phyloP scores from a whole-genome alignment of 1,139 yeast genomes.

The Pichia sp. region DNA sequence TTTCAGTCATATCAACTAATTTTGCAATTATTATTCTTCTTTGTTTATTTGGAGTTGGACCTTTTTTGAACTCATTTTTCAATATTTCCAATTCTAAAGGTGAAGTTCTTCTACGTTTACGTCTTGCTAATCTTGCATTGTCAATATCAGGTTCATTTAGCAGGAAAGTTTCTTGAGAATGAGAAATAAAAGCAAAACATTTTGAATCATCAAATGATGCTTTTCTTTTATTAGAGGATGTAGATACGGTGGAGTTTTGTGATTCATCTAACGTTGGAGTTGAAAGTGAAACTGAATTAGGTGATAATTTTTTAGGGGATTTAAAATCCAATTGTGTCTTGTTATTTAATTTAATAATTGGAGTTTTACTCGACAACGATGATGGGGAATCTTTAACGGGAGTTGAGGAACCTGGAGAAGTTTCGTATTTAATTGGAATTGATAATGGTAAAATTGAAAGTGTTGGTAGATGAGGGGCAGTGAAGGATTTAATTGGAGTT shows the following conservation, averaged over 20 bases:
- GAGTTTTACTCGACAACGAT: neutral
- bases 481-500: conserved; percentile 2
- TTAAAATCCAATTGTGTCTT: neutral
- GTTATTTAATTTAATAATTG: neutral
- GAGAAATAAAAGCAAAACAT: conserved; percentile 84
- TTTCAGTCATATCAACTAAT: conserved; percentile 86
- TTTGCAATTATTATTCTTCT: conserved; percentile 71
- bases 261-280: neutral
- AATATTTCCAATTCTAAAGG: conserved; percentile 77
- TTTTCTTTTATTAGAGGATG: conserved; percentile 5
- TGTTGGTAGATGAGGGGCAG: neutral
- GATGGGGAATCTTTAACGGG: conserved; percentile 2
- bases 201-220: conserved; percentile 23
- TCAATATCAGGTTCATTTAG: conserved; percentile 80
- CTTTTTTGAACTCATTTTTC: conserved; percentile 67
- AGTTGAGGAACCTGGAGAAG: conserved; percentile 1
- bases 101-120: conserved; percentile 92
- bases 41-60: conserved; percentile 75
- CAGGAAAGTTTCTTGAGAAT: conserved; percentile 72
- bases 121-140: conserved; percentile 82
- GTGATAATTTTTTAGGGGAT: neutral
- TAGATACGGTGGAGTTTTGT: too few species aligned
- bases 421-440: neutral
- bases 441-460: neutral
- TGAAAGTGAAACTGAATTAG: neutral